Base-by-base conservation (phyloP, 768 basidiomycete genomes). In the Coprinopsis cinerea region DNA sequence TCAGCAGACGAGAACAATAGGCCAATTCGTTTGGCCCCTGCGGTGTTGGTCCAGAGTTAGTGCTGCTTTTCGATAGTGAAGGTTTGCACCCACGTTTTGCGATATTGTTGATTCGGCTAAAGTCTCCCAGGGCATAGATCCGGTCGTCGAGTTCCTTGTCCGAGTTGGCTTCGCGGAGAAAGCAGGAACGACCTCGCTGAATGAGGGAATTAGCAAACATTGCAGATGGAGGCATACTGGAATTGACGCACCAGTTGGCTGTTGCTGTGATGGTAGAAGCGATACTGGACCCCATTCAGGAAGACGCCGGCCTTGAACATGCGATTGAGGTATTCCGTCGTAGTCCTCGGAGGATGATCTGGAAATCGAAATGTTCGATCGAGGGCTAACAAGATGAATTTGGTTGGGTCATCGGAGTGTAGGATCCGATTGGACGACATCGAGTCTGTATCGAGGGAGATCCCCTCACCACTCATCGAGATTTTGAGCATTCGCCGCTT, bases 201-300 rank as follows among this genome's bases (percentile, higher is more conserved):
- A n/a, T 22, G 13, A 18, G 23, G 14, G 7, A 30, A 11, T 17
- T 10, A 27, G n/a, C 20, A 24, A 43, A 15, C 3, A 10, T 9
- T 27, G 24, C 4, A 55, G 39, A 47, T 44, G 37, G 23, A 10
- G 15, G 14, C 5, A 18, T 24, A 44, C 27, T 1, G 3, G 0
- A 35, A 10, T 23, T 11, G 7, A 63, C 70, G 10, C 53, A 82
- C 82, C 59, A 85, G 56, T 54, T 86, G 83, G 52, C 81, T 85
- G 57, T 85, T 83, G 35, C 83, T 83, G 51, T 86, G 83, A 49
- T 80, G 79, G 51, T 83, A 85, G 59, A 85, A 85, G 1, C 83
- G 76, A 59, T 84, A 83, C 54, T 83, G 78, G 0, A 73, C 61
- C 1, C 69, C 71, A 53, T 85, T 84, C 55, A 83, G 56, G 55